A percentile compares a stretch with the other conserved stretches of the same genome.
These are phyloP conservation scores for Ilyonectria robusta DNA, from an alignment of 2,329 filamentous ascomycete genomes.

Conservation along the genomic window DNA sequence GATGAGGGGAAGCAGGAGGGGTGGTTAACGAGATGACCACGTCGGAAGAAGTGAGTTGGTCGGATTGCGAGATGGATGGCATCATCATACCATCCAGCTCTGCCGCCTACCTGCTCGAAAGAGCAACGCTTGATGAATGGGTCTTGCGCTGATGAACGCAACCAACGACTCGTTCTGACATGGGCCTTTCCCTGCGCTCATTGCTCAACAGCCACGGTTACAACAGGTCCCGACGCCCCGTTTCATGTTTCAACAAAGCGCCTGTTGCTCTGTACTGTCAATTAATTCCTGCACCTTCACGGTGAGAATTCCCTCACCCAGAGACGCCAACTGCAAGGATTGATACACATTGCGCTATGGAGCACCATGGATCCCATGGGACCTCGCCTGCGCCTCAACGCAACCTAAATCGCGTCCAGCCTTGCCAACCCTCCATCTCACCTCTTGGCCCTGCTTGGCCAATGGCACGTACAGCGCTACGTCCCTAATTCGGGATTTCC, in stretches of 20 bases:
- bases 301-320: constrained; percentile 25
- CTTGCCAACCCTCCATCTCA: background rate
- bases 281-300: no score
- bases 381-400: constrained; percentile 1
- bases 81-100: constrained; percentile 15
- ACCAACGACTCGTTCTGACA: background rate
- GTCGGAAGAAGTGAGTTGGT: constrained; percentile 23
- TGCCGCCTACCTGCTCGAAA: background rate
- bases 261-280: background rate
- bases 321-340: constrained; percentile 4
- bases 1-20: constrained; percentile 22
- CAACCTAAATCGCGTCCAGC: background rate
- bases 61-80: background rate
- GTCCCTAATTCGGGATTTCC: constrained; percentile 5
- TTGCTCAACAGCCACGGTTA: background rate
- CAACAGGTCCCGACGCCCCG: background rate
- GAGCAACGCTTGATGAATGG: constrained; percentile 1
- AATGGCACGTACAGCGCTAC: constrained; percentile 17
- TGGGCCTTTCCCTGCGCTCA: background rate
- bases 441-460: constrained; percentile 17
- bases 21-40: constrained; percentile 26
- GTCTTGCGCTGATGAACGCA: background rate
- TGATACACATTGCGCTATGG: constrained; percentile 10
- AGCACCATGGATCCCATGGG: constrained; percentile 20
- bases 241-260: constrained; percentile 20